phyloP scores from a whole-genome alignment of 1,284 basidiomycete genomes.

The Anthracocystis walkeri region DNA sequence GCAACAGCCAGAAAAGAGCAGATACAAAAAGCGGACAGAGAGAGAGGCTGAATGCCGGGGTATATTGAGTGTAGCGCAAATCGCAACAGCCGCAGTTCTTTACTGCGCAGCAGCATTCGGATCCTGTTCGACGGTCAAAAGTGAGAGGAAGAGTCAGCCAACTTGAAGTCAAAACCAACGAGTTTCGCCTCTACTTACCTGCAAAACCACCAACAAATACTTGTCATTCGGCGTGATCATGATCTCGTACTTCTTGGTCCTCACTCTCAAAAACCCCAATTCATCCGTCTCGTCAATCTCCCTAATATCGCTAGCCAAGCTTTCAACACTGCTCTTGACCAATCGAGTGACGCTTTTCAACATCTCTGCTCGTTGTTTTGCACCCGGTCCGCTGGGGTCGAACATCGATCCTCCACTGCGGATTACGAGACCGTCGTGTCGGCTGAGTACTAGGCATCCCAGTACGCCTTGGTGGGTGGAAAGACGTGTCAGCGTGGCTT shows the following conservation, averaged over 20 bases:
- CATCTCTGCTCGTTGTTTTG: slow-evolving; percentile 47
- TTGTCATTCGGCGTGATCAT: slow-evolving; percentile 67
- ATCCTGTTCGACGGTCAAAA: slow-evolving; percentile 4
- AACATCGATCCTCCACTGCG: slow-evolving; percentile 67
- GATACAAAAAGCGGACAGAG: neutral
- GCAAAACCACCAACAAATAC: slow-evolving; percentile 65
- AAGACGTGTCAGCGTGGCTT: slow-evolving; percentile 60
- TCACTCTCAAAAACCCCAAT: slow-evolving; percentile 58
- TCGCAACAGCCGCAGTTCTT: neutral
- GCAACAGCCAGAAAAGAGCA: neutral
- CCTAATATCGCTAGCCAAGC: slow-evolving; percentile 39
- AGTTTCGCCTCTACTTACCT: slow-evolving; percentile 38
- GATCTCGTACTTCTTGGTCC: slow-evolving; percentile 65
- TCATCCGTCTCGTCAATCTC: slow-evolving; percentile 57
- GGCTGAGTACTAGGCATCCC: slow-evolving; percentile 57
- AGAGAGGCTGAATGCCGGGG: slow-evolving; percentile 8
- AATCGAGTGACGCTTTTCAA: slow-evolving; percentile 55
- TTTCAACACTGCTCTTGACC: slow-evolving; percentile 45
- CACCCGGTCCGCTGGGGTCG: slow-evolving; percentile 60
- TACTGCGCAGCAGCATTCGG: slow-evolving; percentile 20
- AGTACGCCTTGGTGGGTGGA: slow-evolving; percentile 56
- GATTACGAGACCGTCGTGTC: slow-evolving; percentile 64
- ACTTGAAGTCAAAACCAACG: too few species aligned
- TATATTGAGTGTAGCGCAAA: slow-evolving; percentile 13
- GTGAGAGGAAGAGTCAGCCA: neutral